A percentile compares a stretch with the other conserved stretches of the same genome.
phyloP scores from a whole-genome alignment of 139 green algal species.

The Micromonas pusilla region DNA sequence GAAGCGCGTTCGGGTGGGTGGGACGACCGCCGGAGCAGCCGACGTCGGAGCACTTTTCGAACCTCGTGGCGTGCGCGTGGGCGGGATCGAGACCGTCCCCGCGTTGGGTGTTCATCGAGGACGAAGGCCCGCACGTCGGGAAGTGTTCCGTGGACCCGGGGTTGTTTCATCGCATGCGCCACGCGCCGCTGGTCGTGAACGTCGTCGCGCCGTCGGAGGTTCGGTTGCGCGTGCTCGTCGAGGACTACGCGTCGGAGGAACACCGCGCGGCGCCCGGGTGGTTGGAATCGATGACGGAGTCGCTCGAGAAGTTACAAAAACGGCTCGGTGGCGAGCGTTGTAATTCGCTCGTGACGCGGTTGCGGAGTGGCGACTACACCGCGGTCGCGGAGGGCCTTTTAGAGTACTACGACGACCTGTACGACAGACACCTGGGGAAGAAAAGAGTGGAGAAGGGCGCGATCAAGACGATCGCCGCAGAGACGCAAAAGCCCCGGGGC shows the following conservation, averaged over 20 bases:
- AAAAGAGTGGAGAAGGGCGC: too few species aligned
- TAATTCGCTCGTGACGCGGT: background rate
- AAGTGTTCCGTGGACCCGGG: constrained; percentile 9
- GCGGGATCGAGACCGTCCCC: background rate
- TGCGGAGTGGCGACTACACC: constrained; percentile 14
- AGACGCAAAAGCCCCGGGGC: background rate
- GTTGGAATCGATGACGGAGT: background rate
- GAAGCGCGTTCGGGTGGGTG: constrained; percentile 17
- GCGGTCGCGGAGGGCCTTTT: constrained; percentile 8
- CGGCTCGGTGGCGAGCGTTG: background rate
- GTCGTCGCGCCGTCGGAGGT: background rate
- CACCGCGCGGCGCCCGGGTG: background rate
- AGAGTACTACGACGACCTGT: constrained; percentile 22
- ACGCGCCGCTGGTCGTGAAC: background rate
- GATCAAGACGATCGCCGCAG: background rate
- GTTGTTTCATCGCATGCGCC: constrained; percentile 9
- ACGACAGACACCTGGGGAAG: constrained; percentile 12
- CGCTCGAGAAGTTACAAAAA: constrained; percentile 14
- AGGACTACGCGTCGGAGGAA: constrained; percentile 10
- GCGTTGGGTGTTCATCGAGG: constrained; percentile 19
- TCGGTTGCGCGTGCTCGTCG: background rate
- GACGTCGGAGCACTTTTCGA: constrained; percentile 17
- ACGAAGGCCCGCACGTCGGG: constrained; percentile 26
- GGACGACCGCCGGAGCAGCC: background rate
- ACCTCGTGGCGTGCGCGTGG: constrained; percentile 10